Conservation (phyloP, 371 early-diverging fungal species). For the Massospora cicadina region DNA sequence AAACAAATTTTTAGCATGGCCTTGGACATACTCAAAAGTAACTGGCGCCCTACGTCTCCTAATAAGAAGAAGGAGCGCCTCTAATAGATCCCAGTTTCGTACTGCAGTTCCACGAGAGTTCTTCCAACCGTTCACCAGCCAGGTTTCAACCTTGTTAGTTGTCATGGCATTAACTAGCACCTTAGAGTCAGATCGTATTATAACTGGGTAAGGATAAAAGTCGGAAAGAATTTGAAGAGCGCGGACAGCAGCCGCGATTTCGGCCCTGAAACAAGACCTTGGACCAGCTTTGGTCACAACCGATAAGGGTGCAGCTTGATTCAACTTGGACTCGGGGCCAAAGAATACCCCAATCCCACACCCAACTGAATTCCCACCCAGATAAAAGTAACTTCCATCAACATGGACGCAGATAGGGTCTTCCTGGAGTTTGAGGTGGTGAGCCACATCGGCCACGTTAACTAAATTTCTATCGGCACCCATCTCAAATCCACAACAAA, state of each 20-base stretch:
- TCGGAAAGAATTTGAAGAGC: background rate
- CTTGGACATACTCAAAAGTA: background rate
- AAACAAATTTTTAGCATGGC: background rate
- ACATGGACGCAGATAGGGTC: background rate
- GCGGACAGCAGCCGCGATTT: background rate
- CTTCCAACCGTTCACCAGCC: background rate
- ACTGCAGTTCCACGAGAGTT: background rate
- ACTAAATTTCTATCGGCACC: background rate
- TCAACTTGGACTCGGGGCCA: background rate
- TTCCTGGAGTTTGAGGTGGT: background rate
- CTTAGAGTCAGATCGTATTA: background rate
- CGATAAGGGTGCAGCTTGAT: background rate
- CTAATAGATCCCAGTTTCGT: conserved; percentile 1
- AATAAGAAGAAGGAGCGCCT: background rate
- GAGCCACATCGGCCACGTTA: background rate
- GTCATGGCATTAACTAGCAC: background rate
- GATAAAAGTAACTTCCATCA: background rate
- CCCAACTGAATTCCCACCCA: background rate
- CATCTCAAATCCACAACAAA: background rate
- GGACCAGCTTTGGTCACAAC: conserved; percentile 3
- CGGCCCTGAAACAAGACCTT: background rate
- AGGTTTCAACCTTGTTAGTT: background rate
- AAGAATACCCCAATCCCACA: conserved; percentile 6
- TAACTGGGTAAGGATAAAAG: background rate
- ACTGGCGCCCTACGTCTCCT: background rate